Evolutionary conservation across 2,329 filamentous ascomycete genomes (phyloP).

Genomic region (Mariannaea sp.): DNA sequence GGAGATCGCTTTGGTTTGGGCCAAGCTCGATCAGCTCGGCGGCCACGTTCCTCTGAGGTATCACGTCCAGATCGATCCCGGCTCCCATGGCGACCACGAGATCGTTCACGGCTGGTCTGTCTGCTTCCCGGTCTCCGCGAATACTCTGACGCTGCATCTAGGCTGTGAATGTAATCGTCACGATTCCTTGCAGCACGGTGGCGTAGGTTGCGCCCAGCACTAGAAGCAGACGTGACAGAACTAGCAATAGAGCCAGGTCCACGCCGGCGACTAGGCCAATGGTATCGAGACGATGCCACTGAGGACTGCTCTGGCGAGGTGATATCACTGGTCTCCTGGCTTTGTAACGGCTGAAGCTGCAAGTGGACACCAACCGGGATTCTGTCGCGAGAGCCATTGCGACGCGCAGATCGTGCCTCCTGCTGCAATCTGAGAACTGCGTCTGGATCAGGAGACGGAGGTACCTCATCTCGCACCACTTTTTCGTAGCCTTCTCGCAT

Average conservation of each 20-base stretch:
- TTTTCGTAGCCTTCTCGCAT: constrained; percentile 54
- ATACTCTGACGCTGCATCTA: constrained; percentile 76
- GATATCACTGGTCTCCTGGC: constrained; percentile 55
- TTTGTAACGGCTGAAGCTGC: constrained; percentile 63
- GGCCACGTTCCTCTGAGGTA: constrained; percentile 71
- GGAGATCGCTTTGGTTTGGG: constrained; percentile 83
- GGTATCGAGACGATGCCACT: constrained; percentile 57
- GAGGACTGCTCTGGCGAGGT: constrained; percentile 61
- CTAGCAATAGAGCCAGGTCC: constrained; percentile 61
- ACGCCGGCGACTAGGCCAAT: constrained; percentile 59
- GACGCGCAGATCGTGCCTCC: constrained; percentile 56
- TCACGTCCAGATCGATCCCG: constrained; percentile 63
- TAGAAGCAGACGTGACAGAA: constrained; percentile 62
- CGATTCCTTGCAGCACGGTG: constrained; percentile 62
- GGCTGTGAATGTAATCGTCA: constrained; percentile 84
- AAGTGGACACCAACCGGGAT: constrained; percentile 74
- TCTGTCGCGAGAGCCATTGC: constrained; percentile 75
- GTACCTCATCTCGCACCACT: constrained; percentile 47
- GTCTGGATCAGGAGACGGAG: constrained; percentile 67
- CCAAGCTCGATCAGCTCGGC: constrained; percentile 67
- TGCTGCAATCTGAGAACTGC: constrained; percentile 65
- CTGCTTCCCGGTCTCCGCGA: constrained; percentile 59
- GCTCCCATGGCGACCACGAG: constrained; percentile 52
- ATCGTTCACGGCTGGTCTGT: constrained; percentile 58
- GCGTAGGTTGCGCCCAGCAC: constrained; percentile 55